Evolutionary conservation across 2,329 filamentous ascomycete genomes (phyloP).

Genomic region (Graphiopsis chlorocephala): DNA sequence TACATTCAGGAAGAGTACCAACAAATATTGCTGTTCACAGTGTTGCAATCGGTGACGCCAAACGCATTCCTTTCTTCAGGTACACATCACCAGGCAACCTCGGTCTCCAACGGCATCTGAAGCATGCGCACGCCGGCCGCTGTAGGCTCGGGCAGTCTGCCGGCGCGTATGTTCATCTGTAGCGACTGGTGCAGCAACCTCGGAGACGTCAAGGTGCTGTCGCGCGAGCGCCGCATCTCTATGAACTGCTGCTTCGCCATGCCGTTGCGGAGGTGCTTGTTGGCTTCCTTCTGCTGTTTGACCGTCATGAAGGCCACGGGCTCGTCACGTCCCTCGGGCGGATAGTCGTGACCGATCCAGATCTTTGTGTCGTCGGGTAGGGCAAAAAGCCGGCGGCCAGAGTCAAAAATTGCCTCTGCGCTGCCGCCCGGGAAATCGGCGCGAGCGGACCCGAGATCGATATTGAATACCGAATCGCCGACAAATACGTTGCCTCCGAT

Average conservation of each 20-base stretch:
- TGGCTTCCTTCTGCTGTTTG: constrained; percentile 32
- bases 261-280: constrained; percentile 35
- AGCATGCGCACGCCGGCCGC: no score
- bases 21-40: no score
- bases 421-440: constrained; percentile 38
- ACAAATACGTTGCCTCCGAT: constrained; percentile 46
- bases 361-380: constrained; percentile 33
- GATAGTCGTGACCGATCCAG: constrained; percentile 39
- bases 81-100: no score
- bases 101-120: no score
- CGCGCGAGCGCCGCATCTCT: constrained; percentile 31
- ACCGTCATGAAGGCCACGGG: constrained; percentile 35
- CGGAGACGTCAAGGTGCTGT: constrained; percentile 33
- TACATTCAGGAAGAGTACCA: no score
- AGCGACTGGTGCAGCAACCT: constrained; percentile 37
- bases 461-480: constrained; percentile 38
- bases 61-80: no score
- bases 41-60: no score
- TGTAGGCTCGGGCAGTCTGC: no score
- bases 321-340: constrained; percentile 7
- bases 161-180: no score
- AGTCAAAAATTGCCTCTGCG: constrained; percentile 30
- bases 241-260: constrained; percentile 36
- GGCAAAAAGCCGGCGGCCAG: constrained; percentile 29
- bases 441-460: constrained; percentile 35